Evolutionary conservation across 140 eudicot genomes (phyloP).

Genomic region (Senecio squalidus): DNA sequence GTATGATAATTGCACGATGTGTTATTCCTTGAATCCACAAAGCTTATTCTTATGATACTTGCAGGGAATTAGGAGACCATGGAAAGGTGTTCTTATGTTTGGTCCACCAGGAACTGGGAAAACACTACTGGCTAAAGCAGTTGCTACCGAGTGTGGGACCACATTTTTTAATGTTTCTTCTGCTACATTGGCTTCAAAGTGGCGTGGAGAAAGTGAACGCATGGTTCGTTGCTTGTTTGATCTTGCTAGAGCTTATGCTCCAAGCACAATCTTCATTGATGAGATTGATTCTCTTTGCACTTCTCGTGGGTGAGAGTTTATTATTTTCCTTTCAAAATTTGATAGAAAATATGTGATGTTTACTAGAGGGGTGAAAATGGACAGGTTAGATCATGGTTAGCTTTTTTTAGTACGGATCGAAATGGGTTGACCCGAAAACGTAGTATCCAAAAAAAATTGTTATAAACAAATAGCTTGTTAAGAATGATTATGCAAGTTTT

Average conservation of each 20-base stretch:
- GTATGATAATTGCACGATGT: too few species aligned
- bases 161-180: conserved; percentile 98
- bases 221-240: conserved; percentile 99
- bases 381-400: background rate
- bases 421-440: too few species aligned
- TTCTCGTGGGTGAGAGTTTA: conserved; percentile 75
- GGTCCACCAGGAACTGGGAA: conserved; percentile 99
- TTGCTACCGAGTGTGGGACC: conserved; percentile 98
- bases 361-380: background rate
- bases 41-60: conserved; percentile 2
- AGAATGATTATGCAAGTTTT: background rate
- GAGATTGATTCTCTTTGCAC: conserved; percentile 96
- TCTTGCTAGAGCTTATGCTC: conserved; percentile 85
- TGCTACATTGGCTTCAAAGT: conserved; percentile 95
- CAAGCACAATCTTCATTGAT: conserved; percentile 94
- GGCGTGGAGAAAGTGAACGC: conserved; percentile 99
- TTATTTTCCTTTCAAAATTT: background rate
- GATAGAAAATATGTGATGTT: background rate
- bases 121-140: conserved; percentile 97
- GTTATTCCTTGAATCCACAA: conserved; percentile 5
- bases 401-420: background rate
- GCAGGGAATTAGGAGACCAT: conserved; percentile 97
- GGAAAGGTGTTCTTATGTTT: conserved; percentile 99
- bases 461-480: background rate
- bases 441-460: too few species aligned